These are phyloP conservation scores for Candolleomyces eurysporus DNA, from an alignment of 768 basidiomycete species.

Conservation along the genomic window DNA sequence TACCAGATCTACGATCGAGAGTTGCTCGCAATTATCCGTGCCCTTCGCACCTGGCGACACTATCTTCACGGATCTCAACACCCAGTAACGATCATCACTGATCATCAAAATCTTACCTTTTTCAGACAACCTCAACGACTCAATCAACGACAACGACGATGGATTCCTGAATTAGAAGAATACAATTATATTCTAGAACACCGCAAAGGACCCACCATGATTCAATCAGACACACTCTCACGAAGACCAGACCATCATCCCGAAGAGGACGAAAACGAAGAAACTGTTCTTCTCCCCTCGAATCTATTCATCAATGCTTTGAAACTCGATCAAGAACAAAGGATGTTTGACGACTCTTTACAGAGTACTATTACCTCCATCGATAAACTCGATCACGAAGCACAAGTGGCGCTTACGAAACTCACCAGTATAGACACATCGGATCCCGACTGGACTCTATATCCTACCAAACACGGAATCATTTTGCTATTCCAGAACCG, in stretches of 20 bases:
- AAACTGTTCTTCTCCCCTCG: too few relatives aligned
- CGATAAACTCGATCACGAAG: not conserved
- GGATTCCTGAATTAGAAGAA: slow-evolving; percentile 29
- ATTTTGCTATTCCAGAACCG: not conserved
- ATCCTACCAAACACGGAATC: not conserved
- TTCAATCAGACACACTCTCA: slow-evolving; percentile 14
- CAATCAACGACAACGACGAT: slow-evolving; percentile 16
- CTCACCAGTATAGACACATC: not conserved
- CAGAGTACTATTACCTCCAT: not conserved
- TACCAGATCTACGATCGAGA: too few relatives aligned
- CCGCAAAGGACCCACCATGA: slow-evolving; percentile 16
- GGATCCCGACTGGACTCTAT: slow-evolving; percentile 8
- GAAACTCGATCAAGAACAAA: slow-evolving; percentile 12
- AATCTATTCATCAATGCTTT: slow-evolving; percentile 13
- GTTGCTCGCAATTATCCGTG: too few relatives aligned
- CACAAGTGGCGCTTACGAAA: not conserved
- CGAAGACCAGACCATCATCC: too few relatives aligned
- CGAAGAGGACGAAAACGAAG: too few relatives aligned
- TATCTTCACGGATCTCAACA: too few relatives aligned
- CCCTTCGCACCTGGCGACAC: too few relatives aligned
- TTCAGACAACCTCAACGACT: slow-evolving; percentile 24
- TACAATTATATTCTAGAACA: slow-evolving; percentile 27
- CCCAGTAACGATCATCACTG: slow-evolving; percentile 1
- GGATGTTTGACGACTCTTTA: slow-evolving; percentile 15
- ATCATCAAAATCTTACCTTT: too few relatives aligned